Evolutionary conservation across 2,329 filamentous ascomycete species (phyloP), one percentile per base, ranked within the genome.

Genomic region (Rhynchosporium secalis): DNA sequence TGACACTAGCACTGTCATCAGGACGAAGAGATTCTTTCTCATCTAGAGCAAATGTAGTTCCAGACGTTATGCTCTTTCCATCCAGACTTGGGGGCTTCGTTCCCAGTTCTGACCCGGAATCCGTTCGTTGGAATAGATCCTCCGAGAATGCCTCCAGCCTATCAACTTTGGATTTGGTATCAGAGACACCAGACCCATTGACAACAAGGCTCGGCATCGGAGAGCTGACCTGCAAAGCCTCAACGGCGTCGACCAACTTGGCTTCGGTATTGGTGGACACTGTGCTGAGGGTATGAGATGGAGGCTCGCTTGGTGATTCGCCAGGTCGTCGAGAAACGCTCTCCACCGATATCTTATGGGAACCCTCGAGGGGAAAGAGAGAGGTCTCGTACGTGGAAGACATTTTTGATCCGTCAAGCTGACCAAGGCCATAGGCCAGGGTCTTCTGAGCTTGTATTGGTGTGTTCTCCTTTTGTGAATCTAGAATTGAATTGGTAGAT

Each of bases 1-100:
- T 92, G 15, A 96, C 89, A 74, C 93, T 97, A 40, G 94, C 94
- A 75, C 94, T 97, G 73, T 98, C 94, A 76, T 98, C 94, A 8
- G 94, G 94, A 12, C 93, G 88, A 59, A 97, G 81, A 5, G 93
- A 97, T 74, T 97, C 94, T 75, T 97, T 97, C 76, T 98, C 94
- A 72, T 98, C 94, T 73, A 97, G 80, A n/a, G 91, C 92, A 77
- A 96, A 97, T 0, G 94, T 97, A 4, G 92, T 96, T 15, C 91
- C 92, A 31, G 94, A 98, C 4, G 92, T 92, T 70, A 96, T 91
- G 75, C 93, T 97, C 78, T 97, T 97, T 55, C 91, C 92, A 74
- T 97, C 94, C 46, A 96, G 81, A 73, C 92, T 97, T 41, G 91
- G 89, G 57, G 91, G 91, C 76, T 97, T 97, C 2, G 88, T 92